Base-by-base conservation (phyloP, 2,329 filamentous ascomycete species). In the Chalaropsis thielavioides region DNA sequence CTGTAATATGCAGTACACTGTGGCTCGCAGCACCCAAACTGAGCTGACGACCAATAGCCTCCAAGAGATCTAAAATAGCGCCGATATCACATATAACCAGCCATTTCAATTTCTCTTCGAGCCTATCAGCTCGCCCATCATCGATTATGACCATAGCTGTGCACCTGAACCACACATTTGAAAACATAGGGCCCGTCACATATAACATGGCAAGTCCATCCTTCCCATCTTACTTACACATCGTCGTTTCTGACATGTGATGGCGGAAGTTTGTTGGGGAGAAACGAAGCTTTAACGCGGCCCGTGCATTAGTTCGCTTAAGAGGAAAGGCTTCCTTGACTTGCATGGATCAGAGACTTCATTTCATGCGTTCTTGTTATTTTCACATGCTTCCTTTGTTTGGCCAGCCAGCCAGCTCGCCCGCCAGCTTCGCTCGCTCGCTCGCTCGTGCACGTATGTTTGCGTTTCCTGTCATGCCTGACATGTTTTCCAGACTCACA, bases 311-410 rank as follows among this genome's bases (percentile, higher is more conserved):
- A 31, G 15, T 19, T 58, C 54, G 54, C 54, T 58, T 35, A 38
- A 38, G 27, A 58, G 27, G 27, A 58, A 58, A 38, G 27, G 54
- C 54, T 38, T n/a, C 27, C 24, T 17, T 19, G 51, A n/a, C 17
- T 35, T 58, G n/a, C 51, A 38, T 58, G 54, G 54, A 35, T 58
- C 27, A 46, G 43, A 38, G 54, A 31, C 15, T 58, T 31, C 17
- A 58, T 19, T 38, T 58, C 24, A 58, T 58, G 54, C 54, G n/a
- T 7, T 46, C 58, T 49, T 11, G 43, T 35, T 54, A 46, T 49
- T 51, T 49, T 49, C 46, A 63, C 31, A 49, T 63, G 46, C 43
- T 63, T 63, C 44, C 17, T 63, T 40, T 49, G 43, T 63, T 46
- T 46, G 13, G 13, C 22, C 8, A 35, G 8, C n/a, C 15, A 63